Evolutionary conservation across 352 stramenopile genomes (phyloP), one percentile per base, ranked within the genome.

Genomic region (Pythium coloratum): DNA sequence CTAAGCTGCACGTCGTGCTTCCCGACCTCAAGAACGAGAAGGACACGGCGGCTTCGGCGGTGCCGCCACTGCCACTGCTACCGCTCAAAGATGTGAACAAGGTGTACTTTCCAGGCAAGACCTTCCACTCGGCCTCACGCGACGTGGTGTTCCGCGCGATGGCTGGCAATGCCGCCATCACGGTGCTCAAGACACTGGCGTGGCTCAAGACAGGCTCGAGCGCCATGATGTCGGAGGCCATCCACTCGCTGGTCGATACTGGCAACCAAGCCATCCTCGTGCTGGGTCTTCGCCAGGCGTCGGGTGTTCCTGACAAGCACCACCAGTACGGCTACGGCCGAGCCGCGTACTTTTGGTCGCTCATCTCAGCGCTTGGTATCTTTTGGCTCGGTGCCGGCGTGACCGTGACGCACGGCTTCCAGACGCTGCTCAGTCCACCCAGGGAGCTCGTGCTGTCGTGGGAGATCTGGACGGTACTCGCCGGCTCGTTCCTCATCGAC

Each of bases 301-400:
- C 84, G 3, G 88, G 88, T 46, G 84, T 89, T 32, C 95, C 97
- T 0, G 97, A 99, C 72, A 94, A 94, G 66, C 86, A 89, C 40
- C 96, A 99, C 76, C 97, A 98, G 63, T 99, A 99, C 75, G 97
- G 96, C 50, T 99, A 99, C 76, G 97, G 96, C 34, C 98, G 97
- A 64, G 92, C 88, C 8, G 91, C 98, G 53, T 99, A 99, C 85
- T 99, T 99, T 77, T 99, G 97, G 97, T 98, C 94, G 66, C 84
- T 99, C 26, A 97, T 99, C 24, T 98, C 90, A 9, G 97, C 97
- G 50, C 77, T 99, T n/a, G 97, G 97, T 12, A 99, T 98, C 36
- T 99, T 99, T 63, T 99, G 97, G 86, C 77, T 98, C 34, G 97
- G 97, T 34, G 95, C 96, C 12, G 97, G 96, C 50, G 91, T 99